phyloP scores from a whole-genome alignment of 2,329 filamentous ascomycete genomes.

The Penicillium digitatum region DNA sequence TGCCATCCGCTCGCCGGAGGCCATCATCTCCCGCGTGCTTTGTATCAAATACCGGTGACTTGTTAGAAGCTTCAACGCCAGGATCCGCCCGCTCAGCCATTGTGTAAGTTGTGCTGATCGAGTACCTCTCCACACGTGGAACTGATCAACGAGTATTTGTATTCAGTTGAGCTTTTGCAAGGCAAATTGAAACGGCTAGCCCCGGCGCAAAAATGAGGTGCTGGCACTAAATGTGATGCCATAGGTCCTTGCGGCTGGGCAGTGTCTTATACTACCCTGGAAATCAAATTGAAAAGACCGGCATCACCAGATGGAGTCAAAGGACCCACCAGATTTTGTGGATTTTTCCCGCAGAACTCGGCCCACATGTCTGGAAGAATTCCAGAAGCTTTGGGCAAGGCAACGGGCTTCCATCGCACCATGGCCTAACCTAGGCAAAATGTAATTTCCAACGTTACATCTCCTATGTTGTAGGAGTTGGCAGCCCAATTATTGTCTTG shows the following conservation, averaged over 20 bases:
- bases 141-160: background rate
- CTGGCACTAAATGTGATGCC: slow-evolving; percentile 31
- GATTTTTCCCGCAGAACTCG: background rate
- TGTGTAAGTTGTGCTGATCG: background rate
- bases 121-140: background rate
- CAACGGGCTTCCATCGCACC: background rate
- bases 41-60: slow-evolving; percentile 18
- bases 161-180: background rate
- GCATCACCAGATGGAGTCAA: background rate
- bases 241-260: slow-evolving; percentile 18
- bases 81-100: background rate
- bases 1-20: slow-evolving; percentile 30
- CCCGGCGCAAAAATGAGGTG: slow-evolving; percentile 26
- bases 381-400: slow-evolving; percentile 1
- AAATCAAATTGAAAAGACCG: background rate
- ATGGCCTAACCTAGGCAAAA: background rate
- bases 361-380: background rate
- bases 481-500: background rate
- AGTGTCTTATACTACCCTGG: slow-evolving; percentile 10
- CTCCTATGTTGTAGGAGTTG: background rate
- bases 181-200: slow-evolving; percentile 3
- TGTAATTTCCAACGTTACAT: background rate
- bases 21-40: slow-evolving; percentile 24
- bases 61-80: slow-evolving; percentile 6
- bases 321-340: background rate